phyloP scores from a whole-genome alignment of 495 filamentous ascomycete species.

The Aspergillus sclerotioniger region DNA sequence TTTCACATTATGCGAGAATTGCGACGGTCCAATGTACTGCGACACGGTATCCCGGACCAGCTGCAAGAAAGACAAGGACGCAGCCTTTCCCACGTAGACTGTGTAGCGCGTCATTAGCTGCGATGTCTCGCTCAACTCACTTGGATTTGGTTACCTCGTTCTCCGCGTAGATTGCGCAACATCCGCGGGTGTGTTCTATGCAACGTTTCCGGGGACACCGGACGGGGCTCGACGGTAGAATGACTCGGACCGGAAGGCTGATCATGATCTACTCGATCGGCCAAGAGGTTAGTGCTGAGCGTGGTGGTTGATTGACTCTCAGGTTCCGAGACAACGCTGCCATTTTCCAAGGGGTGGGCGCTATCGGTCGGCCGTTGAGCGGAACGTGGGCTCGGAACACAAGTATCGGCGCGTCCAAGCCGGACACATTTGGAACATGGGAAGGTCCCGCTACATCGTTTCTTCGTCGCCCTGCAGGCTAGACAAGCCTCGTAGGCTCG shows the following conservation, averaged over 20 bases:
- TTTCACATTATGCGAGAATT: constrained; percentile 41
- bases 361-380: constrained; percentile 2
- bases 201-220: constrained; percentile 31
- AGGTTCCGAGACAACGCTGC: neutral
- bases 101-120: constrained; percentile 1
- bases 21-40: constrained; percentile 42
- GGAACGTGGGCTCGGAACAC: constrained; percentile 24
- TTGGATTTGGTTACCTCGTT: constrained; percentile 27
- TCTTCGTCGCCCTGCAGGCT: constrained; percentile 37
- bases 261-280: neutral
- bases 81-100: constrained; percentile 44
- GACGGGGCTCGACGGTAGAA: constrained; percentile 9
- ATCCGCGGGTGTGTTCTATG: constrained; percentile 40
- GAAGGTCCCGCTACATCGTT: constrained; percentile 41
- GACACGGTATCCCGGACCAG: constrained; percentile 41
- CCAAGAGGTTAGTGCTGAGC: neutral
- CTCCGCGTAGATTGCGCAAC: constrained; percentile 37
- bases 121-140: too few relatives aligned
- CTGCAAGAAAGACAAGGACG: constrained; percentile 43
- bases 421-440: constrained; percentile 39
- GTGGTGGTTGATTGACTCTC: neutral
- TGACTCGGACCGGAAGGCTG: neutral
- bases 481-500: constrained; percentile 37
- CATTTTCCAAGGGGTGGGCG: neutral
- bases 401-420: constrained; percentile 31